Conservation (phyloP, 2,329 filamentous ascomycete genomes). For the Fusarium continuum region DNA sequence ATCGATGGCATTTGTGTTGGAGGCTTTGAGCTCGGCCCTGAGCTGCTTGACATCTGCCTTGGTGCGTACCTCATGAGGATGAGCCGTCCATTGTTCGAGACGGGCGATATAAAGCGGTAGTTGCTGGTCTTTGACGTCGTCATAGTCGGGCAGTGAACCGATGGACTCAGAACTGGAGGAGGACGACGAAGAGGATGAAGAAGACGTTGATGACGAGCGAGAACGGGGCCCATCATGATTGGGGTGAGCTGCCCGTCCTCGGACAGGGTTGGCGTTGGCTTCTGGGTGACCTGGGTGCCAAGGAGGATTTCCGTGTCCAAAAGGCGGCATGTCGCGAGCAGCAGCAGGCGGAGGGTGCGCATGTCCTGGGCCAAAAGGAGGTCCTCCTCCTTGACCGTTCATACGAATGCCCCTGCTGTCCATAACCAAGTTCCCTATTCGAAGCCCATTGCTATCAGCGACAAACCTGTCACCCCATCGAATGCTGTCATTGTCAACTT, state of each 20-base stretch:
- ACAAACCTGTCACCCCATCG: constrained; percentile 55
- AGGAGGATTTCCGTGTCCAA: constrained; percentile 1
- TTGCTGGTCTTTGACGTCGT: constrained; percentile 59
- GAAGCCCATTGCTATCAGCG: constrained; percentile 56
- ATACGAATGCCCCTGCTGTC: constrained; percentile 53
- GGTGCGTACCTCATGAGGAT: constrained; percentile 60
- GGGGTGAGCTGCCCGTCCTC: constrained; percentile 24
- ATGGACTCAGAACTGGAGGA: constrained; percentile 51
- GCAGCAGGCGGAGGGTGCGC: neutral
- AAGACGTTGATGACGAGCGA: constrained; percentile 50
- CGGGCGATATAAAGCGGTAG: constrained; percentile 56
- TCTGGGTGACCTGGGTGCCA: constrained; percentile 13
- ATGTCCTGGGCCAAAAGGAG: neutral
- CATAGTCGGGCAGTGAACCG: constrained; percentile 63
- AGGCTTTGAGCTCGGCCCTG: constrained; percentile 55
- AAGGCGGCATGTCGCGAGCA: constrained; percentile 2
- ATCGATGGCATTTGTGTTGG: constrained; percentile 36
- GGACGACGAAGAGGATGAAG: constrained; percentile 45
- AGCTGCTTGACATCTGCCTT: constrained; percentile 55
- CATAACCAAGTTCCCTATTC: constrained; percentile 56
- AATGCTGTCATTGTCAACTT: constrained; percentile 55
- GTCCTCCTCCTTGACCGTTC: constrained; percentile 2
- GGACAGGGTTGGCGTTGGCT: neutral
- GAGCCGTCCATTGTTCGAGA: constrained; percentile 59
- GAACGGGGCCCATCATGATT: constrained; percentile 32